phyloP scores from a whole-genome alignment of 768 basidiomycete species.

The Phylloporus arenicola region DNA sequence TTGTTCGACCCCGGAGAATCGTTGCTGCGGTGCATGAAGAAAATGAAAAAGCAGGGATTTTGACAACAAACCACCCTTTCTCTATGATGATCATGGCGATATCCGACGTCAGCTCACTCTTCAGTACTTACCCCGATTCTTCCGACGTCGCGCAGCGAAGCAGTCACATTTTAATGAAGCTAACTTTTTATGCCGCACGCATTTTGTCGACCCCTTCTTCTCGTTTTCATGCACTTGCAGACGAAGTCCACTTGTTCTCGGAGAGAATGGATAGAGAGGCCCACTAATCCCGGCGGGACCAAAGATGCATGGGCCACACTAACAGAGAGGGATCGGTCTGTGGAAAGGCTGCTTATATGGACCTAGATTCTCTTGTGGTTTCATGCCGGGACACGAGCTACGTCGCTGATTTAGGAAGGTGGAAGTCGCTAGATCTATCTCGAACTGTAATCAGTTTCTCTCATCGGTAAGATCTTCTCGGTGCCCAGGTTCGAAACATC shows the following conservation, averaged over 20 bases:
- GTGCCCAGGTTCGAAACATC: too few species aligned
- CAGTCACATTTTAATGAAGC: slow-evolving; percentile 49
- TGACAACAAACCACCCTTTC: slow-evolving; percentile 13
- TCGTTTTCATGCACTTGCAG: slow-evolving; percentile 37
- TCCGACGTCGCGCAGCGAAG: background rate
- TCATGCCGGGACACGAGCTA: too few species aligned
- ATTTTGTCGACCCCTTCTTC: slow-evolving; percentile 43
- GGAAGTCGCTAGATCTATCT: too few species aligned
- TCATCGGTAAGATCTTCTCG: too few species aligned
- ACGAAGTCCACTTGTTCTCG: slow-evolving; percentile 35
- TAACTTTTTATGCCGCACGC: slow-evolving; percentile 67
- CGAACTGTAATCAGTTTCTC: too few species aligned
- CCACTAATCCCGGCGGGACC: background rate
- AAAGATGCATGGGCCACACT: background rate
- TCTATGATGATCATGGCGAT: slow-evolving; percentile 19
- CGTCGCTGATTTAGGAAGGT: too few species aligned
- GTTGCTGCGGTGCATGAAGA: background rate
- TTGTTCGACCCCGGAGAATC: slow-evolving; percentile 47
- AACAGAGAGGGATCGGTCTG: too few species aligned
- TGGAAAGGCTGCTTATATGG: too few species aligned
- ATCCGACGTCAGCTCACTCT: slow-evolving; percentile 25
- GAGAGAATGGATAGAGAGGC: slow-evolving; percentile 22
- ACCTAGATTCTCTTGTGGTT: too few species aligned
- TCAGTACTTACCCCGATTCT: slow-evolving; percentile 4
- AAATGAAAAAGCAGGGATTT: background rate